Evolutionary conservation across 2,329 filamentous ascomycete genomes (phyloP).

Genomic region (Pochonia chlamydosporia): DNA sequence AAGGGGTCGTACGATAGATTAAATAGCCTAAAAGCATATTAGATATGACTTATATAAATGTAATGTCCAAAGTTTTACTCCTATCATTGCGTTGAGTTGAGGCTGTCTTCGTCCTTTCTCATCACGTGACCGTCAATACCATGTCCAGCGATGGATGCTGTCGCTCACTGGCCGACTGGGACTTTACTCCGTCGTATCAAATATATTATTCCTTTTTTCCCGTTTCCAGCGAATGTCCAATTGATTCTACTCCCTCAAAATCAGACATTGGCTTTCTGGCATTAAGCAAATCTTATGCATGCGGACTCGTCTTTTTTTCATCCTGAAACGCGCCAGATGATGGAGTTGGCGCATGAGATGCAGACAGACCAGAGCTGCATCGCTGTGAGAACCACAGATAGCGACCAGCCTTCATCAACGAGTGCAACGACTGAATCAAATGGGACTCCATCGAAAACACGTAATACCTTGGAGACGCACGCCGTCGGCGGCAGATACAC

Average conservation of each 20-base stretch:
- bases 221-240: too few relatives aligned
- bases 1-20: constrained; percentile 57
- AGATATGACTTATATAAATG: neutral
- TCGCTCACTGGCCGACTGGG: neutral
- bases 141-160: neutral
- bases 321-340: neutral
- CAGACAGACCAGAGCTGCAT: neutral
- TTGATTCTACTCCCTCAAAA: neutral
- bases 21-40: neutral
- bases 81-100: neutral
- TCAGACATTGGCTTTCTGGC: neutral
- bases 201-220: too few relatives aligned
- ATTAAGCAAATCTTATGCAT: neutral
- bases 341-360: neutral
- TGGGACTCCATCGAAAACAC: neutral
- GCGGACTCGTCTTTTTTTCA: neutral
- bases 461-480: neutral
- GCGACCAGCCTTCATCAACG: neutral
- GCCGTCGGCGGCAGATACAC: neutral
- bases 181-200: too few relatives aligned
- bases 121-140: neutral
- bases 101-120: too few relatives aligned
- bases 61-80: neutral
- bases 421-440: neutral
- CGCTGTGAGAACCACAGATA: neutral